phyloP scores from a whole-genome alignment of 2,329 filamentous ascomycete species.

The Mariannaea elegans region DNA sequence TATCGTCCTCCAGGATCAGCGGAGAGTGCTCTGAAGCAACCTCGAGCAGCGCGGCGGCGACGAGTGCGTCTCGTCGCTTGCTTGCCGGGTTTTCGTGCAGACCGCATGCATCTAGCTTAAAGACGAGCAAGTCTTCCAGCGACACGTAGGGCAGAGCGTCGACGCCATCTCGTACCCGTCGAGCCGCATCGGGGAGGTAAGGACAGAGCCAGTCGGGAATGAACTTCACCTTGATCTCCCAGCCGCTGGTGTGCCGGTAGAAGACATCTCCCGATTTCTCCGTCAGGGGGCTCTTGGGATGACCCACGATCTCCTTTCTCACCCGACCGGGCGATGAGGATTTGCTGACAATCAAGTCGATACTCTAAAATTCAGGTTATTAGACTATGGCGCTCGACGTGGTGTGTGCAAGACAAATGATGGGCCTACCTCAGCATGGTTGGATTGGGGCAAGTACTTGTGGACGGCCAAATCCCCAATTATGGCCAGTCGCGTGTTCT shows the following conservation, averaged over 20 bases:
- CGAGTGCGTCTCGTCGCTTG: constrained; percentile 39
- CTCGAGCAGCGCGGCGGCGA: constrained; percentile 39
- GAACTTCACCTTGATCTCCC: constrained; percentile 43
- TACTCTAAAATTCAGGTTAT: constrained; percentile 39
- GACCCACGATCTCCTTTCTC: constrained; percentile 40
- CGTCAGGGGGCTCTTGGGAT: constrained; percentile 41
- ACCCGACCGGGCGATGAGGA: constrained; percentile 42
- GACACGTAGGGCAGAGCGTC: constrained; percentile 38
- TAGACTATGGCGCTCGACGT: not conserved
- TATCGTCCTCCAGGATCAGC: constrained; percentile 37
- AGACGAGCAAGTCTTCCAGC: constrained; percentile 40
- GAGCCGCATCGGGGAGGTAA: constrained; percentile 38
- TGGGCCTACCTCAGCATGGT: constrained; percentile 29
- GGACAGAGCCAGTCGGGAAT: constrained; percentile 43
- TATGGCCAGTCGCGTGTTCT: constrained; percentile 41
- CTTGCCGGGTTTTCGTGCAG: constrained; percentile 36
- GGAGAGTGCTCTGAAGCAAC: constrained; percentile 39
- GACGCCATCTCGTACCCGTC: constrained; percentile 32
- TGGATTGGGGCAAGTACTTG: constrained; percentile 37
- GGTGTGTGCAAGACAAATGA: not conserved
- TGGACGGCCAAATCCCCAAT: constrained; percentile 39
- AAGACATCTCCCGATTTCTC: constrained; percentile 38
- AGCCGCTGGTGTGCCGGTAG: constrained; percentile 37
- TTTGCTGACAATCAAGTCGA: constrained; percentile 43
- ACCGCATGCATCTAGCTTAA: constrained; percentile 42